These are phyloP conservation scores for Vitis rotundifolia DNA, from an alignment of 164 flowering plant species.

Conservation along the genomic window DNA sequence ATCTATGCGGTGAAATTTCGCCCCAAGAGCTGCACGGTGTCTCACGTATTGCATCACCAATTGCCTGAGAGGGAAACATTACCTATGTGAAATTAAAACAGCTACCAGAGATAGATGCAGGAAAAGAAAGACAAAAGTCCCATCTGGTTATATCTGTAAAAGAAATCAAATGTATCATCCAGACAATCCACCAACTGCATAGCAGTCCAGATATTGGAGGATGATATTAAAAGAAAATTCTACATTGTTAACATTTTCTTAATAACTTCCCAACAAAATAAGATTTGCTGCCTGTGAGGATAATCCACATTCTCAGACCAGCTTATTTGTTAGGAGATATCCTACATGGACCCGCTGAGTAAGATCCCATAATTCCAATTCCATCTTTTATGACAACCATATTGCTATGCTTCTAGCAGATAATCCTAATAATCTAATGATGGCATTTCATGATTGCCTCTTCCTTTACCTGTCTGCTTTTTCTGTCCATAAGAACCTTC, in stretches of 20 bases:
- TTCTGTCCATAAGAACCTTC: constrained; percentile 73
- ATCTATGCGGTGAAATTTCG: constrained; percentile 55
- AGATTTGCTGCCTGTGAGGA: no score
- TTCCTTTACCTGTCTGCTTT: constrained; percentile 66
- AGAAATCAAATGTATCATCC: background rate
- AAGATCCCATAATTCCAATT: no score
- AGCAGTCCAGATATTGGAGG: background rate
- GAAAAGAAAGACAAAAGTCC: background rate
- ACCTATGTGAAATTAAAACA: background rate
- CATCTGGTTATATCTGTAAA: background rate
- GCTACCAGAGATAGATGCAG: background rate
- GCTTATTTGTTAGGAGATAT: no score
- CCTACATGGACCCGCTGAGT: no score
- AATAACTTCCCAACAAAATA: background rate
- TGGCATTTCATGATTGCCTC: background rate
- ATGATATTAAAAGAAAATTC: background rate
- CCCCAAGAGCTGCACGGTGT: constrained; percentile 76
- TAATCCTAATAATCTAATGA: constrained; percentile 1
- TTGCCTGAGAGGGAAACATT: constrained; percentile 29
- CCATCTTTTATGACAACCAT: no score
- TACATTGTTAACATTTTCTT: background rate
- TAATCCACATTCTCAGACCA: no score
- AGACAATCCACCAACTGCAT: no score
- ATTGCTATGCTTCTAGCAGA: no score
- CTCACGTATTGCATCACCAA: constrained; percentile 78